A percentile compares a stretch with the other conserved stretches of the same genome.
These are phyloP conservation scores for Penicillium sclerotigenum DNA, from an alignment of 2,329 filamentous ascomycete species.

Conservation along the genomic window DNA sequence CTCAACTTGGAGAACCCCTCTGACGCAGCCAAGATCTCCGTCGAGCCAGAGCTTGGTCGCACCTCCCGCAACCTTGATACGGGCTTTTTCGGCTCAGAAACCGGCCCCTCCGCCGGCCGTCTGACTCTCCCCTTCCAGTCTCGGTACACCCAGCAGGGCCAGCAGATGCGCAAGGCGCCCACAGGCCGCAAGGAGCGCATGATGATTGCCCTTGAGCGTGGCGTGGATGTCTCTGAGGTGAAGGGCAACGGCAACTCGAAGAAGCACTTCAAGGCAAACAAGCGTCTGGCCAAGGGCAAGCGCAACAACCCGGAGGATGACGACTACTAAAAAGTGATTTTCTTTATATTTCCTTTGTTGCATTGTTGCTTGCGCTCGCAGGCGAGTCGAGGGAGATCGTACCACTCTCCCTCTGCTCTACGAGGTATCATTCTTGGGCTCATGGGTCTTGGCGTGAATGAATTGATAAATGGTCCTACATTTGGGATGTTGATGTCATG, in stretches of 20 bases:
- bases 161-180: slow-evolving; percentile 68
- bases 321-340: slow-evolving; percentile 31
- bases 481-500: slow-evolving; percentile 20
- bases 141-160: slow-evolving; percentile 81
- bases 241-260: slow-evolving; percentile 59
- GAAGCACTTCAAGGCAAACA: slow-evolving; percentile 66
- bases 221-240: slow-evolving; percentile 77
- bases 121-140: slow-evolving; percentile 80
- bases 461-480: slow-evolving; percentile 14
- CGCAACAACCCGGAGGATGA: slow-evolving; percentile 31
- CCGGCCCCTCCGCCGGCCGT: slow-evolving; percentile 59
- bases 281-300: slow-evolving; percentile 35
- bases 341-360: slow-evolving; percentile 10
- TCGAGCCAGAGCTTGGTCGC: slow-evolving; percentile 54
- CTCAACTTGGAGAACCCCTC: slow-evolving; percentile 26
- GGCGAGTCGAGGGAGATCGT: slow-evolving; percentile 16
- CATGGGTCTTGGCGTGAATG: slow-evolving; percentile 6
- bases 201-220: slow-evolving; percentile 78
- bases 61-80: slow-evolving; percentile 80
- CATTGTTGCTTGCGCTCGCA: slow-evolving; percentile 19
- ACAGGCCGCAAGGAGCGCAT: slow-evolving; percentile 76
- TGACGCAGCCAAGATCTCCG: slow-evolving; percentile 13
- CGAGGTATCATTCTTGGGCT: slow-evolving; percentile 5
- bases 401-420: slow-evolving; percentile 4
- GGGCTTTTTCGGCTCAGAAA: slow-evolving; percentile 74